Evolutionary conservation across 306 rosid genomes (phyloP).

Genomic region (Citrullus amarus): DNA sequence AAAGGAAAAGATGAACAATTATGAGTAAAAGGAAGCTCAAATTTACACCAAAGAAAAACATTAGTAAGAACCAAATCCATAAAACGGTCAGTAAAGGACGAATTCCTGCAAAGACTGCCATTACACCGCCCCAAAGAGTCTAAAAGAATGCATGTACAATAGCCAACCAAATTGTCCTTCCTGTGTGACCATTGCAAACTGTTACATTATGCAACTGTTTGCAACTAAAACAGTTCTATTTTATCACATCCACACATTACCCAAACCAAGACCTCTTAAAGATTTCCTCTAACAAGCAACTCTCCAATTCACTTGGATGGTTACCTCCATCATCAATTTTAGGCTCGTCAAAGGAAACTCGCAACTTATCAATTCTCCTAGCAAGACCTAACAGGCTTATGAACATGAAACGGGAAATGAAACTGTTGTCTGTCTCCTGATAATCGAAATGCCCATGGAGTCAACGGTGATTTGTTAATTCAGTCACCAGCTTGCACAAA

Average conservation of each 20-base stretch:
- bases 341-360: not conserved
- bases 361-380: not conserved
- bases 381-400: not conserved
- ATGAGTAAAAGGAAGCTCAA: too few species aligned
- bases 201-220: too few species aligned
- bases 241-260: not conserved
- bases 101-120: too few species aligned
- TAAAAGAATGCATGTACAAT: too few species aligned
- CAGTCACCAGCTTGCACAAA: not conserved
- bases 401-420: not conserved
- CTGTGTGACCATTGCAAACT: too few species aligned
- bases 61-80: too few species aligned
- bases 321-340: not conserved
- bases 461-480: not conserved
- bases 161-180: too few species aligned
- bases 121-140: too few species aligned
- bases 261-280: not conserved
- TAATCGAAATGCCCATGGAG: not conserved
- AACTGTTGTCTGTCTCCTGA: not conserved
- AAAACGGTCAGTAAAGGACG: too few species aligned
- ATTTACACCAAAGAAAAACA: too few species aligned
- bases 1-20: too few species aligned
- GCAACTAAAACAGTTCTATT: too few species aligned
- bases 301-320: not conserved
- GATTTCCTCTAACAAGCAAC: not conserved